Evolutionary conservation across 768 basidiomycete species (phyloP).

Genomic region (Lactarius indigo): DNA sequence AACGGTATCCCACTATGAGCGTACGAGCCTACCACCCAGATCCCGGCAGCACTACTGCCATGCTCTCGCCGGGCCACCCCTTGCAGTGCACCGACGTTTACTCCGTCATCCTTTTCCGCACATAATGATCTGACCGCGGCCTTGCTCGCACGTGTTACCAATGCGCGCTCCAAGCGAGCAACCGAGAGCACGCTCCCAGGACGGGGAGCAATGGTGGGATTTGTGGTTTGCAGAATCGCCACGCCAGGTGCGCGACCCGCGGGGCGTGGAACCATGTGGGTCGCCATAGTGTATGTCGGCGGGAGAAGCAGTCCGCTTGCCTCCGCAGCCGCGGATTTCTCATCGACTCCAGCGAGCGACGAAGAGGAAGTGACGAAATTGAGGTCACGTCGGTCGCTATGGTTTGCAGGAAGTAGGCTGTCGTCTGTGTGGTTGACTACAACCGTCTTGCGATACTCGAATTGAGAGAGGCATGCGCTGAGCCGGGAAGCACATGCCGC

Average conservation of each 20-base stretch:
- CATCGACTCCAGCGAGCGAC: background rate
- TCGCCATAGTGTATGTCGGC: constrained; percentile 62
- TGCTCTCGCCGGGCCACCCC: constrained; percentile 40
- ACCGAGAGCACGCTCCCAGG: constrained; percentile 50
- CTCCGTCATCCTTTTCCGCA: constrained; percentile 16
- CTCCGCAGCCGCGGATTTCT: background rate
- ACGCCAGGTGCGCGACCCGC: constrained; percentile 34
- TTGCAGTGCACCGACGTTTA: constrained; percentile 47
- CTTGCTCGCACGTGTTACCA: constrained; percentile 51
- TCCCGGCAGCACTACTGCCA: constrained; percentile 38
- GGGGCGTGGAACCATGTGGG: constrained; percentile 51
- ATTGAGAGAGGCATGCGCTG: constrained; percentile 47
- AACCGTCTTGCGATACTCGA: constrained; percentile 52
- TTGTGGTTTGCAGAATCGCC: constrained; percentile 67
- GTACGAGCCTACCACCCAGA: constrained; percentile 75
- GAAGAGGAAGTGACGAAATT: constrained; percentile 48
- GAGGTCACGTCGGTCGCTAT: constrained; percentile 55
- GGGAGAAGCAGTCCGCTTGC: constrained; percentile 34
- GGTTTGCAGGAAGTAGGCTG: constrained; percentile 49
- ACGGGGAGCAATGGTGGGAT: constrained; percentile 56
- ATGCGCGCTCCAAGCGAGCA: constrained; percentile 59
- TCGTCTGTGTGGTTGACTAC: constrained; percentile 72
- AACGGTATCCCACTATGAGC: constrained; percentile 70
- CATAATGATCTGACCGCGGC: constrained; percentile 47
- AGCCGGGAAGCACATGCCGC: constrained; percentile 37